Conservation (phyloP, 2,329 filamentous ascomycete species). For the Claviceps sp. region DNA sequence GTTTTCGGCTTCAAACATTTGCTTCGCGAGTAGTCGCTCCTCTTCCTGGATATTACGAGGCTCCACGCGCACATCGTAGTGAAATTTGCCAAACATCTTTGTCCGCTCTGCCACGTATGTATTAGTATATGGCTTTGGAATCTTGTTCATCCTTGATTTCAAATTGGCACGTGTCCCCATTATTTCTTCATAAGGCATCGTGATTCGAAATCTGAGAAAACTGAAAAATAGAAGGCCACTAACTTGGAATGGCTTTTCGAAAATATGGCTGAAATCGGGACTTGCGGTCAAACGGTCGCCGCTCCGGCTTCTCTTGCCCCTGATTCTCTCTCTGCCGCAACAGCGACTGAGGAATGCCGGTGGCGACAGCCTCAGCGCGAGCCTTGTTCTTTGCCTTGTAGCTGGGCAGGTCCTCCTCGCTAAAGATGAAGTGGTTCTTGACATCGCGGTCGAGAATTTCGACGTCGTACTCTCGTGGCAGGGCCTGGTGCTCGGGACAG, state of each 20-base stretch:
- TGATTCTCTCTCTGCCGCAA: slow-evolving; percentile 25
- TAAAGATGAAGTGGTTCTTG: slow-evolving; percentile 82
- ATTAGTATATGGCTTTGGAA: not conserved
- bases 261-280: slow-evolving; percentile 45
- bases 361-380: slow-evolving; percentile 41
- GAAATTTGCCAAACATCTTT: slow-evolving; percentile 56
- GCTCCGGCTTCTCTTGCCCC: slow-evolving; percentile 17
- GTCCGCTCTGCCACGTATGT: slow-evolving; percentile 51
- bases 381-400: slow-evolving; percentile 34
- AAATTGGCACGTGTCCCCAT: no score
- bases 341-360: slow-evolving; percentile 45
- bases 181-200: no score
- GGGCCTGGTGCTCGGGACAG: slow-evolving; percentile 51
- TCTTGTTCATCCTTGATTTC: no score
- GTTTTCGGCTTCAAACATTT: slow-evolving; percentile 35
- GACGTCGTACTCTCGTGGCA: slow-evolving; percentile 84
- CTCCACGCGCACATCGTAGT: slow-evolving; percentile 63
- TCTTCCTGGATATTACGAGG: slow-evolving; percentile 62
- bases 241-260: slow-evolving; percentile 63
- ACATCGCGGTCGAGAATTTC: slow-evolving; percentile 51
- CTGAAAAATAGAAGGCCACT: slow-evolving; percentile 17
- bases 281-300: slow-evolving; percentile 31
- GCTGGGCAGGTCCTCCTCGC: slow-evolving; percentile 73
- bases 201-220: no score
- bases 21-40: slow-evolving; percentile 46